Percentiles rank a stretch among this genome's conserved stretches.
Evolutionary conservation across 805 yeast species (phyloP).

Genomic region (Candida adriatica): DNA sequence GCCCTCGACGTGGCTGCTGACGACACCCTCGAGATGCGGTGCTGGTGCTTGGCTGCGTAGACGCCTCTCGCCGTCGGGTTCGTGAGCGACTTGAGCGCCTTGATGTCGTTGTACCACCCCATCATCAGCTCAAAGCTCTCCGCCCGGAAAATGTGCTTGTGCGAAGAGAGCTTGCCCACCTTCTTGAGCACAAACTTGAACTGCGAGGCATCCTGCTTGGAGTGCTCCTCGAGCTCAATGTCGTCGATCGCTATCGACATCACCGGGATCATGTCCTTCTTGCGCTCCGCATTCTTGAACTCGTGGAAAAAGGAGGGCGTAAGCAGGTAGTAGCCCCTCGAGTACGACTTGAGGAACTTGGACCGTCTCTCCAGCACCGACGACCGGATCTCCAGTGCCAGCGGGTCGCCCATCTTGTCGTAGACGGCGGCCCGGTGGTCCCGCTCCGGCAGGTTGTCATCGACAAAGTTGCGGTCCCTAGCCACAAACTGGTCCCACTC

Average conservation of each 20-base stretch:
- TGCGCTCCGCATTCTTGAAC: conserved; percentile 76
- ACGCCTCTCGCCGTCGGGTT: conserved; percentile 27
- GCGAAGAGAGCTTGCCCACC: conserved; percentile 71
- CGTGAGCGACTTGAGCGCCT: conserved; percentile 54
- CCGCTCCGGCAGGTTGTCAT: conserved; percentile 55
- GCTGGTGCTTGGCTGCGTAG: conserved; percentile 19
- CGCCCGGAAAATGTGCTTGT: conserved; percentile 94
- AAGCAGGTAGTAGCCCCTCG: conserved; percentile 84
- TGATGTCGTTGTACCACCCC: conserved; percentile 78
- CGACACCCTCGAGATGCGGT: conserved; percentile 24
- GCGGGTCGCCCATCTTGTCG: conserved; percentile 60
- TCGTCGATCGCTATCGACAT: conserved; percentile 76
- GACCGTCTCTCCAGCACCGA: conserved; percentile 87
- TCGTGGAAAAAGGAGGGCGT: conserved; percentile 89
- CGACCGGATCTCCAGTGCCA: conserved; percentile 61
- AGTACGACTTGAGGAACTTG: conserved; percentile 84
- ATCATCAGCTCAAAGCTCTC: conserved; percentile 75
- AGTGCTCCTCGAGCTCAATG: conserved; percentile 78
- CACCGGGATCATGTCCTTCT: conserved; percentile 72
- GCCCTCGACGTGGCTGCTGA: conserved; percentile 22
- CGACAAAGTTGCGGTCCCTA: conserved; percentile 65
- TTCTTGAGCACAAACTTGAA: conserved; percentile 79
- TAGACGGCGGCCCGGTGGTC: conserved; percentile 55
- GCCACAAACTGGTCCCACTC: conserved; percentile 87
- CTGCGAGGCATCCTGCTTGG: conserved; percentile 56